Base-by-base conservation (phyloP, 2,329 filamentous ascomycete genomes). In the Coleophoma eucalyptorum region DNA sequence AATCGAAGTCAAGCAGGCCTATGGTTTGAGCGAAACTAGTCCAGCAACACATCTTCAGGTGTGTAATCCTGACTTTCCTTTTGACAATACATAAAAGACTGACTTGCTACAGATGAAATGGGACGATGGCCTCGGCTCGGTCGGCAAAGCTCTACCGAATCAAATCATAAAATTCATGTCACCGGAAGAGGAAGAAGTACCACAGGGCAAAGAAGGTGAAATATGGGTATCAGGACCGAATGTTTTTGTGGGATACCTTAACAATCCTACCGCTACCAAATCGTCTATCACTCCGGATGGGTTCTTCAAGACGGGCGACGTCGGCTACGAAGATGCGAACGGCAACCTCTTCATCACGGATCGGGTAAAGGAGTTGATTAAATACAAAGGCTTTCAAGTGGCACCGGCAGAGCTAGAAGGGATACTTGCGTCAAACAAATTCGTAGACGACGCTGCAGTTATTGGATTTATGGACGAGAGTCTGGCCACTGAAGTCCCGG, bases 301-400 rank as follows among this genome's bases (percentile, higher is more conserved):
- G 1, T 96, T 83, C 73, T 95, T 95, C 35, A 38, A 38, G 68
- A 95, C 90, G 0, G 91, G 90, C 3, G 90, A 96, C 61, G 83
- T 95, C 38, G 87, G 89, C 7, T 84, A 87, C 57, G 80, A 87
- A 59, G 88, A 94, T 63, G 72, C 78, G 46, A 76, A 87, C 49
- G 87, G 87, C 41, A 88, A 94, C 62, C 87, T 93, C 62, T 95
- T 84, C 73, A 91, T 95, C 65, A 94, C 90, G 1, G 91, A 96
- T 64, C 85, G 90, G 12, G 75, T 89, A 42, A 89, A 88, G 72
- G 79, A 81, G 65, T 58, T 82, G 53, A 81, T 82, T 61, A 76
- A 76, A 60, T 76, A 76, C 55, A 76, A 87, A 68, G 83, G 35
- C 12, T 87, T 85, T 69, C 84, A 86, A 63, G 84, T 87, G 2